Base-by-base conservation (phyloP, 345 rosid species). In the Citrus glauca region DNA sequence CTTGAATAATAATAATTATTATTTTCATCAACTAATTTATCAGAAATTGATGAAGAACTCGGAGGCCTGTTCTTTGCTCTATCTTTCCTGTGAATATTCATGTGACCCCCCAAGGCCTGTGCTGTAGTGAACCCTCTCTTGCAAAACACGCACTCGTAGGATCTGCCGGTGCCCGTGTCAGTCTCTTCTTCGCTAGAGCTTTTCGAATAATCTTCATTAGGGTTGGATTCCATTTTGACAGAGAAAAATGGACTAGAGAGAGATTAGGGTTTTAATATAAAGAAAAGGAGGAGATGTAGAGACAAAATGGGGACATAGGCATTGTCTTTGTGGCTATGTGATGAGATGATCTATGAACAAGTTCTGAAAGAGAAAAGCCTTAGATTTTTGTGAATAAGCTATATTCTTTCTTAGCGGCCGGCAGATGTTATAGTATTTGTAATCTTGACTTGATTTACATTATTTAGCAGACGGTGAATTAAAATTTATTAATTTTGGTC, bases 101-200 rank as follows among this genome's bases (percentile, higher is more conserved):
- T 94, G 82, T 94, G 98, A 28, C 98, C 98, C 0, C 98, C 98
- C 75, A 94, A 82, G 67, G 98, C 98, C 74, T 94, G 98, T 32
- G 98, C 98, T 82, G 90, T 94, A 53, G 94, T 91, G 85, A 94
- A 94, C 32, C 98, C 98, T 84, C 97, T 84, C 91, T 90, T 92
- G 92, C 98, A 94, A 74, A 91, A 92, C 69, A 84, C 88, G 66
- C 93, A 90, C 78, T 87, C 91, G 64, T 91, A 91, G 70, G 89
- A 85, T 74, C 92, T 64, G 68, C 87, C 86, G 0, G 81, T 71
- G 72, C 84, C 90, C 33, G 42, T 57, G 9, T 77, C 83, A 16
- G 6, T 83, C 86, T 63, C 62, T 66, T 16, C 66, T 63, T 38
- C 75, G 82, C 69, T 77, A 80, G 86, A 81, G 75, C 82, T 77